phyloP scores from a whole-genome alignment of 139 green algal species.

The Volvox reticuliferus region DNA sequence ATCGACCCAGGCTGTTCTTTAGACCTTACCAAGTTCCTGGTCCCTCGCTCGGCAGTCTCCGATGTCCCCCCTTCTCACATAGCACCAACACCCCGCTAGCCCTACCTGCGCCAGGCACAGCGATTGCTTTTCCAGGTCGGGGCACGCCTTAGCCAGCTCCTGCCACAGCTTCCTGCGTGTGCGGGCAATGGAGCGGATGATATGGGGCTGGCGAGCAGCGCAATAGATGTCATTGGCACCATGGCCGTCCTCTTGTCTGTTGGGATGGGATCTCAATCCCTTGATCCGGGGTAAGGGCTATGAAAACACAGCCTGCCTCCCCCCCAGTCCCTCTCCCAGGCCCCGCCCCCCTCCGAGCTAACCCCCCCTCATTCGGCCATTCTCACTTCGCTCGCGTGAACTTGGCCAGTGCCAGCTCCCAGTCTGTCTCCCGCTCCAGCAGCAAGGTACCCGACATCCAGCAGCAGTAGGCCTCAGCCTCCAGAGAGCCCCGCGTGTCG shows the following conservation, averaged over 20 bases:
- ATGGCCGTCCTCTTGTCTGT: too few relatives aligned
- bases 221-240: too few relatives aligned
- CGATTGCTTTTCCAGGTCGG: slow-evolving; percentile 75
- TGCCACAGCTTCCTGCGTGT: slow-evolving; percentile 79
- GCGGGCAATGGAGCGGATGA: neutral
- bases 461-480: slow-evolving; percentile 89
- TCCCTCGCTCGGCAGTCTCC: too few relatives aligned
- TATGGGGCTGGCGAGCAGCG: too few relatives aligned
- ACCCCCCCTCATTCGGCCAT: too few relatives aligned
- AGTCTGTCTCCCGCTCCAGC: slow-evolving; percentile 87
- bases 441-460: slow-evolving; percentile 83
- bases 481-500: slow-evolving; percentile 80
- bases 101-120: slow-evolving; percentile 75
- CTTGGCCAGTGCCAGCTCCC: slow-evolving; percentile 75
- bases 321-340: neutral
- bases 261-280: too few relatives aligned
- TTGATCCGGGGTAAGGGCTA: too few relatives aligned
- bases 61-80: too few relatives aligned
- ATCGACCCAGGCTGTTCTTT: too few relatives aligned
- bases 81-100: neutral
- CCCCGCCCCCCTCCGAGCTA: neutral
- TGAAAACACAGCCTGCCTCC: neutral
- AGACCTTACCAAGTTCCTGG: too few relatives aligned
- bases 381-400: slow-evolving; percentile 82
- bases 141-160: slow-evolving; percentile 79